Percentiles rank a stretch among this genome's conserved stretches.
These are phyloP conservation scores for Calendula officinalis DNA, from an alignment of 129 eudicot genomes.

Conservation along the genomic window DNA sequence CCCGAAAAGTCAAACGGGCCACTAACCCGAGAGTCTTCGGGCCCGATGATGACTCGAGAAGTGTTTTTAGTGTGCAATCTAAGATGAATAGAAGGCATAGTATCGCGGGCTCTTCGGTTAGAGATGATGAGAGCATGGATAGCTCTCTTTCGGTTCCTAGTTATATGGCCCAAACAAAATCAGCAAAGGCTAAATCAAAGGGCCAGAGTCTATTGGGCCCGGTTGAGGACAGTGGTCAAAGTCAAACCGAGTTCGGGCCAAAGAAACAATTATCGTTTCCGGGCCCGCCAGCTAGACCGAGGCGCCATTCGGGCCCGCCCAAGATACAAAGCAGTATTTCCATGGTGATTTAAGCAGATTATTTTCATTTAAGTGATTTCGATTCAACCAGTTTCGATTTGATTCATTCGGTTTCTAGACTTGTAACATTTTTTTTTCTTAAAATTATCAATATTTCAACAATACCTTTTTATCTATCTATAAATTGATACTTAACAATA, in stretches of 20 bases:
- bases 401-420: too few species aligned
- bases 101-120: slow-evolving; percentile 66
- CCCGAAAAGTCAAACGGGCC: slow-evolving; percentile 50
- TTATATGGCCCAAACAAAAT: slow-evolving; percentile 79
- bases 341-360: slow-evolving; percentile 28
- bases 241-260: slow-evolving; percentile 28
- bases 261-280: slow-evolving; percentile 31
- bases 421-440: too few species aligned
- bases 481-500: too few species aligned
- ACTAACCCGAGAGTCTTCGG: slow-evolving; percentile 41
- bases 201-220: slow-evolving; percentile 45
- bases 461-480: too few species aligned
- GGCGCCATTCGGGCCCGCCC: slow-evolving; percentile 48
- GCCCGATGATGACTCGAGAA: slow-evolving; percentile 53
- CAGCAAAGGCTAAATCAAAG: slow-evolving; percentile 69
- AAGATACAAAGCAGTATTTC: slow-evolving; percentile 31
- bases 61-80: slow-evolving; percentile 58
- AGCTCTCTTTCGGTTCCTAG: slow-evolving; percentile 75
- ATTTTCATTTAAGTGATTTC: background rate
- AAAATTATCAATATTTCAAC: too few species aligned
- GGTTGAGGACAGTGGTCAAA: slow-evolving; percentile 38
- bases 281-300: slow-evolving; percentile 29
- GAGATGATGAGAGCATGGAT: slow-evolving; percentile 82
- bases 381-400: too few species aligned
- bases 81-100: slow-evolving; percentile 81